Base-by-base conservation (phyloP, 2,329 filamentous ascomycete genomes). In the Aspergillus proliferans region DNA sequence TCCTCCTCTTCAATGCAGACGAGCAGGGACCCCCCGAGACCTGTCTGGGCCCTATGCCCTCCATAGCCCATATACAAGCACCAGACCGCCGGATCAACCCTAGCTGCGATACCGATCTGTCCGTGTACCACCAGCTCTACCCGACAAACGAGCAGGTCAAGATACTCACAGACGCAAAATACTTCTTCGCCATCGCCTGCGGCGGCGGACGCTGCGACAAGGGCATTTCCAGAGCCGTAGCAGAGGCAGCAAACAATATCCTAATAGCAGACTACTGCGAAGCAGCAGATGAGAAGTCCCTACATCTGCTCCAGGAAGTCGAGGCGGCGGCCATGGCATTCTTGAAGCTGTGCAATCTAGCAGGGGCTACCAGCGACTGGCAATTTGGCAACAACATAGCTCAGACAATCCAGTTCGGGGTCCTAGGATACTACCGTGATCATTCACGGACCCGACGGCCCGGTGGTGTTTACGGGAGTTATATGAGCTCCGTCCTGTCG, bases 131-230 rank as follows among this genome's bases (percentile, higher is more conserved):
- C 34, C 48, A 55, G 15, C 18, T 57, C 6, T 61, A 55, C 33
- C 58, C 58, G 1, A 58, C 51, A 8, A 8, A 41, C 2, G 58
- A 60, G 38, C 21, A 51, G 21, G 46, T 60, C n/a, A 60, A 61
- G 41, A 43, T 61, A 22, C 8, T 54, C 15, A 15, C 48, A 30
- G 58, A 61, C 41, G 56, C 58, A 21, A 61, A 93, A 65, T 78
- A 89, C 59, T 85, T 86, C 74, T 93, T 92, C 69, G 77, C 85
- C 54, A 87, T 93, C 3, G 88, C 88, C 4, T 53, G 49, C 14
- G 50, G 50, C 4, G 53, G 45, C 1, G 43, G 46, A 2, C 8
- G 44, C 6, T 45, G 47, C 7, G 54, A 59, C 26, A 50, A 56
- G 15, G 58, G 56, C 14, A 24, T 60, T 1, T 43, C 54, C 1